phyloP scores from a whole-genome alignment of 208 protist species.

The Crithidia brevicula region DNA sequence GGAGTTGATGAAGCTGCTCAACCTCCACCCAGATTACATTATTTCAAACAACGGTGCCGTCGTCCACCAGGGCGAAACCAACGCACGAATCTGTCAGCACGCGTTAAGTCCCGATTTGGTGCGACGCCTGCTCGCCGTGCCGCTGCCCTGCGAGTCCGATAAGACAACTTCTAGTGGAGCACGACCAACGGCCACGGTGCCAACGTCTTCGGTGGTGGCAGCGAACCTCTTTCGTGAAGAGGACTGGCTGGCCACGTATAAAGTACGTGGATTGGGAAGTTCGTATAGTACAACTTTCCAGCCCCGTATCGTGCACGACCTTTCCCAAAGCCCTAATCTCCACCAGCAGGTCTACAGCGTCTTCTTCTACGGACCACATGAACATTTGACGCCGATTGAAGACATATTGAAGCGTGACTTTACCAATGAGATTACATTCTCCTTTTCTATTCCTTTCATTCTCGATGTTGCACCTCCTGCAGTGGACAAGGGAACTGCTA shows the following conservation, averaged over 20 bases:
- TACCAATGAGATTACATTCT: constrained; percentile 27
- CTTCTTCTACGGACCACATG: constrained; percentile 27
- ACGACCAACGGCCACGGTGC: constrained; percentile 6
- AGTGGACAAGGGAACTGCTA: constrained; percentile 47
- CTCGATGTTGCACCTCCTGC: constrained; percentile 31
- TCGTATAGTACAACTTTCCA: constrained; percentile 35
- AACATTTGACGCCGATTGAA: constrained; percentile 28
- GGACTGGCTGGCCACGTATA: constrained; percentile 35
- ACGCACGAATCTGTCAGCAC: constrained; percentile 30
- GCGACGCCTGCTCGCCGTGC: constrained; percentile 30
- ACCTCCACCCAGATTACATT: constrained; percentile 52
- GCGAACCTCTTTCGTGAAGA: constrained; percentile 40
- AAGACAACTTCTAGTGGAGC: neutral
- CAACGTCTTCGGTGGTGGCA: constrained; percentile 11
- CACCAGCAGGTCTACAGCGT: constrained; percentile 3
- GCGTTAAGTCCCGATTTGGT: constrained; percentile 32
- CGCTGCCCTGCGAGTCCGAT: neutral
- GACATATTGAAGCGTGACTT: constrained; percentile 29
- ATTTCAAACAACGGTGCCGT: constrained; percentile 62
- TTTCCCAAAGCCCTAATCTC: neutral
- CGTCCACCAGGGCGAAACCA: constrained; percentile 35
- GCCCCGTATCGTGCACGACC: constrained; percentile 29
- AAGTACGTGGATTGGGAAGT: constrained; percentile 19
- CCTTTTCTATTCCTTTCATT: constrained; percentile 36
- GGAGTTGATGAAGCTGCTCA: constrained; percentile 32